Conservation (phyloP, 2,329 filamentous ascomycete genomes). For the Aspergillus viridinutans region DNA sequence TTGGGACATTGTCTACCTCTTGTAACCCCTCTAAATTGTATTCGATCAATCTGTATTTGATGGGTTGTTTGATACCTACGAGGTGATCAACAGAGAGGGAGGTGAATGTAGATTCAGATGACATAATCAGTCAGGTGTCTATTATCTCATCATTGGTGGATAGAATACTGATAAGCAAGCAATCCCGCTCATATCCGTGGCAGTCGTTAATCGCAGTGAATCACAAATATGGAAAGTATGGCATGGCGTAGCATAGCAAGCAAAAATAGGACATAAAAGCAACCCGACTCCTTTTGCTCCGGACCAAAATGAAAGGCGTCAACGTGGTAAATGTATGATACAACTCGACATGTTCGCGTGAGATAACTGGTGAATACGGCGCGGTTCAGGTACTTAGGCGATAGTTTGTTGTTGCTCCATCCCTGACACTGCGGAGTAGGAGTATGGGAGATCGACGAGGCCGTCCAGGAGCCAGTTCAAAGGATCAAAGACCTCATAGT, state of each 20-base stretch:
- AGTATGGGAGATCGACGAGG: conserved; percentile 73
- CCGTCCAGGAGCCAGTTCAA: conserved; percentile 92
- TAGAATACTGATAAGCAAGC: neutral
- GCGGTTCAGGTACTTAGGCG: conserved; percentile 6
- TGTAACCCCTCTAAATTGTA: neutral
- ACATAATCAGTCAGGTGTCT: neutral
- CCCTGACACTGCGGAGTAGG: conserved; percentile 53
- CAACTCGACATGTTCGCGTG: neutral
- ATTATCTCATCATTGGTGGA: neutral
- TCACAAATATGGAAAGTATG: neutral
- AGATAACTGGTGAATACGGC: conserved; percentile 1
- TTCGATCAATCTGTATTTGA: neutral
- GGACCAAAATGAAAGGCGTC: neutral
- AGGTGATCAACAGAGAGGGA: neutral
- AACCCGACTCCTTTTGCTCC: conserved; percentile 8
- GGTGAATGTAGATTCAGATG: neutral
- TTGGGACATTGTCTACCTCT: neutral
- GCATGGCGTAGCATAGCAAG: neutral
- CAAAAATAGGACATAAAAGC: neutral
- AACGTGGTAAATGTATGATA: conserved; percentile 15
- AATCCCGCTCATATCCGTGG: neutral
- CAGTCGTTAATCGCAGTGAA: neutral
- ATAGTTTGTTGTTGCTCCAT: conserved; percentile 42
- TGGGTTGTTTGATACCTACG: neutral
- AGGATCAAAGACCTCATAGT: conserved; percentile 86